Percentiles rank a stretch among this genome's conserved stretches.
Conservation (phyloP, 371 early-diverging fungal genomes). For the Modicella reniformis region DNA sequence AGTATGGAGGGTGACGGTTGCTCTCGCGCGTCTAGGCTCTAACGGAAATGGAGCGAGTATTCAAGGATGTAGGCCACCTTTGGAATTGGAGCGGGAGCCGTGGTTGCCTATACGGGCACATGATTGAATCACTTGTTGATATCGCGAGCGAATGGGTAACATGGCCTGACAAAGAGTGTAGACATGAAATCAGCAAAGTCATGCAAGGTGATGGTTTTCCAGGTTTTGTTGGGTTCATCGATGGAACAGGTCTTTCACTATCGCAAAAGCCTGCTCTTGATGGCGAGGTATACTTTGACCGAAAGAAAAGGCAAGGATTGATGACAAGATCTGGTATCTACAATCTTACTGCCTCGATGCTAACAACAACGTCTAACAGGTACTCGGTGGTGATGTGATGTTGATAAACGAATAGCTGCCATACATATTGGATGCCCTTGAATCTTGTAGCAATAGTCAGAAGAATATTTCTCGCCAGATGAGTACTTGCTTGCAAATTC, state of each 20-base stretch:
- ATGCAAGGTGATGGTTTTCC: conserved; percentile 14
- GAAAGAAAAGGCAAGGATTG: conserved; percentile 2
- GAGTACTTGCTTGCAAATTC: conserved; percentile 24
- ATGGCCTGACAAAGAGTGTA: conserved; percentile 5
- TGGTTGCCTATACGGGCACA: not conserved
- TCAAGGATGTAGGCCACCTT: not conserved
- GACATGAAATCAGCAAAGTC: conserved; percentile 1
- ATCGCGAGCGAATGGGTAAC: not conserved
- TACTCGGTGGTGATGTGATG: no score
- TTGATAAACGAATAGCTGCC: conserved; percentile 13
- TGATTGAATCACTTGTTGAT: not conserved
- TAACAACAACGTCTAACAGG: no score
- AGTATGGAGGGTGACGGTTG: not conserved
- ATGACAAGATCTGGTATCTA: not conserved
- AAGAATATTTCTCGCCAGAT: conserved; percentile 4
- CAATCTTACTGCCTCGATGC: not conserved
- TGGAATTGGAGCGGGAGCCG: not conserved
- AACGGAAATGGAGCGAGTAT: conserved; percentile 2
- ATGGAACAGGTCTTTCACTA: conserved; percentile 6
- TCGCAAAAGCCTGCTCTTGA: conserved; percentile 6
- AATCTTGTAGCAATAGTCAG: not conserved
- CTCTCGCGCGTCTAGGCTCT: conserved; percentile 8
- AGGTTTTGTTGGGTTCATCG: conserved; percentile 18
- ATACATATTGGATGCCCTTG: conserved; percentile 11
- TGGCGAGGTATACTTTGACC: conserved; percentile 3